Base-by-base conservation (phyloP, 257 asterid genomes). In the Leonotis leonurus region DNA sequence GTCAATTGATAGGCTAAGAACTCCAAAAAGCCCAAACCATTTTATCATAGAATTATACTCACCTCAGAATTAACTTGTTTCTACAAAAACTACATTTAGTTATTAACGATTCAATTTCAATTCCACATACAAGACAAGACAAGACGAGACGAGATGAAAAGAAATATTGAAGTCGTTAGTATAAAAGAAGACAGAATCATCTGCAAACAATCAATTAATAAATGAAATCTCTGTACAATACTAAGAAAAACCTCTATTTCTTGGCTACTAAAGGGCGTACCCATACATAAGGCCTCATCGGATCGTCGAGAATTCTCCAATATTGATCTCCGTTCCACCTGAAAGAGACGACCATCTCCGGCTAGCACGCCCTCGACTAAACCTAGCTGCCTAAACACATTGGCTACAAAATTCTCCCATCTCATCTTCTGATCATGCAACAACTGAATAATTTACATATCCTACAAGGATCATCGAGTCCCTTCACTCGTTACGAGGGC, bases 381-480 rank as follows among this genome's bases (percentile, higher is more conserved):
- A 63, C 37, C 70, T 55, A 62, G 57, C 9, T 22, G 30, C 39
- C 46, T 45, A 51, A 64, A 33, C 48, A 26, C 37, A n/a, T 45
- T 25, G 66, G 77, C 82, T 71, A 65, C 79, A 77, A 80, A 77
- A 74, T 46, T 65, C 71, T 39, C 26, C 55, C 27, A 41, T 53
- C 71, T 40, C 53, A 64, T 26, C 64, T 44, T 46, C n/a, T n/a
- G n/a, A n/a, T n/a, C 49, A 20, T 45, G 12, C 67, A 12, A 60
- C 55, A 35, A 36, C 43, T 24, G 66, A 41, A 63, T 67, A 63
- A 70, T 62, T 20, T 57, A 36, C 75, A 43, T 17, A 16, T 43
- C 49, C 49, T 43, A 43, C 22, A 8, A 6, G 8, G 48, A 14
- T 41, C 1, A 0, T 13, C 18, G 46, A 40, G 46, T n/a, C 1